Evolutionary conservation across 345 rosid species (phyloP), one percentile per base, ranked within the genome.

Genomic region (Lepidium aucheri): DNA sequence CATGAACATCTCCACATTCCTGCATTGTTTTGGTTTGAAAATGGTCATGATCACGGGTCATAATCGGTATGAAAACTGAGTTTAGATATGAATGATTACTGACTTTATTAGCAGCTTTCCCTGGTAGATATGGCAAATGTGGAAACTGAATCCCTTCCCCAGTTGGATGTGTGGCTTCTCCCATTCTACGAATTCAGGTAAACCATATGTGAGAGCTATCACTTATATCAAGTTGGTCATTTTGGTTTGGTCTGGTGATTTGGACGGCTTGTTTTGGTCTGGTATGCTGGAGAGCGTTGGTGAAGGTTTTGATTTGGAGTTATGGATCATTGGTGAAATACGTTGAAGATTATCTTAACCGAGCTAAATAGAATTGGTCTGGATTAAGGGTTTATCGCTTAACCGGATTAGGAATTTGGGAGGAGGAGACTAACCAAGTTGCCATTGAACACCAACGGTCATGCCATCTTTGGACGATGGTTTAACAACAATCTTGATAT

Each of bases 1-100:
- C 80, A 85, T 81, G 73, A 84, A 81, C 90, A 92, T 84, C 79
- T 87, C 95, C 11, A 89, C 81, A 44, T 89, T 83, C 86, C 97
- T 89, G 78, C 54, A 42, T 60, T 34, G 50, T 46, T 47, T 62
- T 53, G 13, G 47, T 36, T 59, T 13, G 38, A 15, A 52, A 3
- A 28, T 62, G 44, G 58, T 43, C 67, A 45, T 60, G 44, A 39
- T 53, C 58, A 36, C 1, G 8, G 50, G 36, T 50, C 36, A 53
- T 47, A 42, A n/a, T 26, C 15, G 6, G 8, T 12, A 4, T 45
- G 42, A 11, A 17, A 74, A 53, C 51, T 39, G 35, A 39, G 5
- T n/a, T 57, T 10, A 47, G 57, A 52, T 26, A 1, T 11, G 16
- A 54, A 54, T 47, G 39, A 39, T 20, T 63, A 39, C 67, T 9